These are phyloP conservation scores for Gossypium anomalum DNA, from an alignment of 345 rosid species.

Conservation along the genomic window DNA sequence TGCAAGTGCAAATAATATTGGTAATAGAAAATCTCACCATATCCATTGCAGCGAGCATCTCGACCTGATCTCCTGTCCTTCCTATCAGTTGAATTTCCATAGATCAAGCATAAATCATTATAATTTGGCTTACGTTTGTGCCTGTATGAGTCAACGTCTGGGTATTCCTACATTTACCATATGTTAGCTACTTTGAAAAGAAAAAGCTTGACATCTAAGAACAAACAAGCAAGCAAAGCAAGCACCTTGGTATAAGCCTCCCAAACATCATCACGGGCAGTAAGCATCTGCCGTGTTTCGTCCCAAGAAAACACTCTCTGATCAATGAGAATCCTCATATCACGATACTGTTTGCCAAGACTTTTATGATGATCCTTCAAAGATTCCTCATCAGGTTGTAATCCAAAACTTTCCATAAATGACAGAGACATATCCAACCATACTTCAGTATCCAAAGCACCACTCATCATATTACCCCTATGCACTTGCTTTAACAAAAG, in stretches of 20 bases:
- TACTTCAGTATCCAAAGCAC: constrained; percentile 25
- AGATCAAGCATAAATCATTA: constrained; percentile 43
- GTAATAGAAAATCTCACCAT: constrained; percentile 19
- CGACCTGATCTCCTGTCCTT: constrained; percentile 15
- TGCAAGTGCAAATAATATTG: not conserved
- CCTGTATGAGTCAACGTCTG: constrained; percentile 26
- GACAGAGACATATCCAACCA: constrained; percentile 42
- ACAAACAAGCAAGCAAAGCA: constrained; percentile 15
- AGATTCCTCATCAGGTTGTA: constrained; percentile 29
- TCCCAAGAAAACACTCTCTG: constrained; percentile 39
- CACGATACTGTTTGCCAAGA: constrained; percentile 32
- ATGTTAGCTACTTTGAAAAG: constrained; percentile 19
- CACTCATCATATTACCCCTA: constrained; percentile 27
- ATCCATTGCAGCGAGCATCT: constrained; percentile 26
- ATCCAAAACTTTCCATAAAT: constrained; percentile 42
- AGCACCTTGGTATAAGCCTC: constrained; percentile 34
- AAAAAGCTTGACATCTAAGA: not conserved
- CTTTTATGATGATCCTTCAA: constrained; percentile 30
- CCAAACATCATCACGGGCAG: constrained; percentile 40
- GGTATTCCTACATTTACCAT: constrained; percentile 37
- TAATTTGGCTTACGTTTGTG: constrained; percentile 26
- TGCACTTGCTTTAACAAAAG: constrained; percentile 39
- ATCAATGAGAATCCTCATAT: constrained; percentile 32
- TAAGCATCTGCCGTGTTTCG: constrained; percentile 37
- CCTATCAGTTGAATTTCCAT: constrained; percentile 31